Evolutionary conservation across 805 yeast genomes (phyloP).

Genomic region (Candida bentonensis): DNA sequence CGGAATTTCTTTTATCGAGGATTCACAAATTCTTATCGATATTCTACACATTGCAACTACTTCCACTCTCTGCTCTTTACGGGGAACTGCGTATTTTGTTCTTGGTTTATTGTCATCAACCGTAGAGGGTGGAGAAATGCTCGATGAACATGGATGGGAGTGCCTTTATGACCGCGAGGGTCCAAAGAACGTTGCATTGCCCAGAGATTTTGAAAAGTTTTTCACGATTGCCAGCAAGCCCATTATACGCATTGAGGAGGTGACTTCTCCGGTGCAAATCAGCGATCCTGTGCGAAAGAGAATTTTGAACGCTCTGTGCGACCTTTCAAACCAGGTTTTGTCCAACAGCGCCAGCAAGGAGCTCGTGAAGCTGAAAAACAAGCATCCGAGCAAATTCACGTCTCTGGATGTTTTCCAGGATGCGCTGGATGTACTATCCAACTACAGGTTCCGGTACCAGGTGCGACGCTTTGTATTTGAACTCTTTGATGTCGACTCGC

Average conservation of each 20-base stretch:
- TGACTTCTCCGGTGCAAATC: background rate
- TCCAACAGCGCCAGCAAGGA: slow-evolving; percentile 43
- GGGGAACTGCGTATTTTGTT: slow-evolving; percentile 65
- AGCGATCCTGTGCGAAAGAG: slow-evolving; percentile 11
- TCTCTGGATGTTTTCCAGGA: slow-evolving; percentile 40
- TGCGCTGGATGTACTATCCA: slow-evolving; percentile 37
- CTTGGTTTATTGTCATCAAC: slow-evolving; percentile 65
- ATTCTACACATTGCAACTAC: slow-evolving; percentile 36
- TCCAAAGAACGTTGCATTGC: slow-evolving; percentile 18
- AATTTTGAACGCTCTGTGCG: slow-evolving; percentile 27
- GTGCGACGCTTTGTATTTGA: slow-evolving; percentile 55
- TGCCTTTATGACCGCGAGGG: slow-evolving; percentile 24
- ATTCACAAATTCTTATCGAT: slow-evolving; percentile 35
- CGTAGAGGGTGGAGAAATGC: slow-evolving; percentile 65
- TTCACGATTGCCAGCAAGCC: slow-evolving; percentile 5
- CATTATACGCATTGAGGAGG: background rate
- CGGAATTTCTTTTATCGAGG: slow-evolving; percentile 52
- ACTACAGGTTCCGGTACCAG: slow-evolving; percentile 45
- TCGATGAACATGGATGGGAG: slow-evolving; percentile 72
- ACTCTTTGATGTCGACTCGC: slow-evolving; percentile 30
- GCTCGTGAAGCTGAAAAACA: slow-evolving; percentile 38
- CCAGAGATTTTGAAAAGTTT: slow-evolving; percentile 10
- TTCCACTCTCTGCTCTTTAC: slow-evolving; percentile 42
- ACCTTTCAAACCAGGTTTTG: slow-evolving; percentile 40
- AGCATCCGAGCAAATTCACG: slow-evolving; percentile 39